A percentile compares a stretch with the other conserved stretches of the same genome.
Conservation (phyloP, 2,329 filamentous ascomycete genomes). For the Colletotrichum camelliae region DNA sequence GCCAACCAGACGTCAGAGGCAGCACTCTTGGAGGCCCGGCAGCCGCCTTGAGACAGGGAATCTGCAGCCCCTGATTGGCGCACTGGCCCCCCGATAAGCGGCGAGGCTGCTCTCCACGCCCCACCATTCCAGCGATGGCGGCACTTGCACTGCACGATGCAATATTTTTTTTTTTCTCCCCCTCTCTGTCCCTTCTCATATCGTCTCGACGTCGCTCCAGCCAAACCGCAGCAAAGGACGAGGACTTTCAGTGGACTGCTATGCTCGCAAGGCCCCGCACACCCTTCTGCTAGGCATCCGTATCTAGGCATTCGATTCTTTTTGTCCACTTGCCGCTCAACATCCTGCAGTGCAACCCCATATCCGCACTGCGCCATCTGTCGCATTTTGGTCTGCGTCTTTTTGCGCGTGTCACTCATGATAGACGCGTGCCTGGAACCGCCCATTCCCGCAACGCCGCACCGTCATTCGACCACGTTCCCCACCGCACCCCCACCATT, state of each 20-base stretch:
- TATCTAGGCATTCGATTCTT: neutral
- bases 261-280: neutral
- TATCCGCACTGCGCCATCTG: neutral
- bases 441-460: neutral
- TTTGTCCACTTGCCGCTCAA: neutral
- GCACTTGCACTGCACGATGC: neutral
- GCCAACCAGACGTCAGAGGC: neutral
- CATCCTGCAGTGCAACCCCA: neutral
- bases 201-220: neutral
- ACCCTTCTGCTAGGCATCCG: neutral
- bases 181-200: neutral
- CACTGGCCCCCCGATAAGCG: constrained; percentile 8
- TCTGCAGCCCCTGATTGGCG: constrained; percentile 11
- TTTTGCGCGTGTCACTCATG: neutral
- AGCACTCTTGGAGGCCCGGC: neutral
- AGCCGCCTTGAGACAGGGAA: neutral
- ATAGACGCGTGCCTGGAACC: constrained; percentile 6
- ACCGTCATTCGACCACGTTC: neutral
- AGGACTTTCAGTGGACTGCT: neutral
- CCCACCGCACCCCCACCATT: neutral
- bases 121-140: neutral
- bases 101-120: neutral
- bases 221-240: neutral
- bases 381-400: neutral
- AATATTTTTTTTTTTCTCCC: neutral